Evolutionary conservation across 441 rosid species (phyloP).

Genomic region (Jatropha multifida): DNA sequence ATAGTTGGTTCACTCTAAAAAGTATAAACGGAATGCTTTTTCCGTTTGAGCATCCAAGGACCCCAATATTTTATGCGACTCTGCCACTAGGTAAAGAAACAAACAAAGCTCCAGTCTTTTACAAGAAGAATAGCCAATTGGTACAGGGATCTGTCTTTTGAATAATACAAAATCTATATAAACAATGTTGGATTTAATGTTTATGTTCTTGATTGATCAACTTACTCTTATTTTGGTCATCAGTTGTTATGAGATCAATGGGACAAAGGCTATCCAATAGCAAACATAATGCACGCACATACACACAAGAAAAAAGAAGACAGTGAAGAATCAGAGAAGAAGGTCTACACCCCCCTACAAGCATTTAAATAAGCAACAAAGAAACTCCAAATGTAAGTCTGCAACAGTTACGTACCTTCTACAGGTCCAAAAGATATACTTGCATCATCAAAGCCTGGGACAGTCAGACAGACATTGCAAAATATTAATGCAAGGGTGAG

Average conservation of each 20-base stretch:
- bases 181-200: background rate
- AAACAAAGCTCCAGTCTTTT: background rate
- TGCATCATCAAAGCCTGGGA: constrained; percentile 87
- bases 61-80: background rate
- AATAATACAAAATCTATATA: too few species aligned
- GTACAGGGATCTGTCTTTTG: background rate
- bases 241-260: background rate
- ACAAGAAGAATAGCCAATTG: background rate
- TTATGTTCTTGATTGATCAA: background rate
- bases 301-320: background rate
- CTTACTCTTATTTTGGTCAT: background rate
- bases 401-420: constrained; percentile 61
- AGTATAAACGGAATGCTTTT: background rate
- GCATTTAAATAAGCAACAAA: background rate
- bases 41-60: background rate
- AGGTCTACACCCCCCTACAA: background rate
- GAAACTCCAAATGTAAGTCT: constrained; percentile 17
- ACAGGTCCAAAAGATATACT: constrained; percentile 88
- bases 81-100: background rate
- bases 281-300: background rate
- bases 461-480: constrained; percentile 21
- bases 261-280: background rate
- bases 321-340: background rate
- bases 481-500: constrained; percentile 17
- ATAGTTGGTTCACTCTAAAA: background rate